Evolutionary conservation across 352 stramenopile species (phyloP), one percentile per base, ranked within the genome.

Genomic region (Peronospora belbahrii): DNA sequence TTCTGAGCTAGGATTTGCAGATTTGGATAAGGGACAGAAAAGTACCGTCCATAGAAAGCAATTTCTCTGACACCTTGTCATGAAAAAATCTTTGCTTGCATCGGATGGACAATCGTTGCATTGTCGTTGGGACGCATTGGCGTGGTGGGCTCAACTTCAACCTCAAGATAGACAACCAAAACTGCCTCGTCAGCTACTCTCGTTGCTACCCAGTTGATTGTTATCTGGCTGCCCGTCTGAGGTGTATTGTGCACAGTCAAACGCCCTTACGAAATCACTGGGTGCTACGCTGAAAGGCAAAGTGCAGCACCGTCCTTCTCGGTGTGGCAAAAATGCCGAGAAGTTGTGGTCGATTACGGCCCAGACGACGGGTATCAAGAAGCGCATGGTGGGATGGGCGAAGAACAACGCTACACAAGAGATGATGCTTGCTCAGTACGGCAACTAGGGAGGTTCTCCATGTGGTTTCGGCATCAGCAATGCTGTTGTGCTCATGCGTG

Each of bases 281-380:
- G 82, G 70, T 28, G 62, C 75, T 37, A 95, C 84, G 23, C 59
- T 96, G 13, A 88, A 91, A 61, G 75, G n/a, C n/a, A n/a, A 94
- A 46, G 76, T 88, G 39, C 78, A 82, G 14, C 85, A 95, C 80
- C 20, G 74, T 95, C 42, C 95, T 96, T 60, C 85, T 96, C 40
- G 87, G 78, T 50, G 87, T 96, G 10, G 86, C 87, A 96, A 96
- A 67, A 94, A 96, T 56, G 72, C 79, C 37, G 87, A 95, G 55
- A 94, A 94, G 62, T 87, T 96, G 70, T 85, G 77, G 78, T 62
- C 76, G 50, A 87, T 92, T 33, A 46, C 67, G 27, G 74, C 75
- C 28, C 61, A 88, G 56, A 97, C 85, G 22, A 96, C 65, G 11
- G 88, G 88, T 25, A 56, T 96, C 37, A 97, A 96, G 66, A 96